Evolutionary conservation across 2,329 filamentous ascomycete genomes (phyloP).

Genomic region (Fonsecaea monophora): DNA sequence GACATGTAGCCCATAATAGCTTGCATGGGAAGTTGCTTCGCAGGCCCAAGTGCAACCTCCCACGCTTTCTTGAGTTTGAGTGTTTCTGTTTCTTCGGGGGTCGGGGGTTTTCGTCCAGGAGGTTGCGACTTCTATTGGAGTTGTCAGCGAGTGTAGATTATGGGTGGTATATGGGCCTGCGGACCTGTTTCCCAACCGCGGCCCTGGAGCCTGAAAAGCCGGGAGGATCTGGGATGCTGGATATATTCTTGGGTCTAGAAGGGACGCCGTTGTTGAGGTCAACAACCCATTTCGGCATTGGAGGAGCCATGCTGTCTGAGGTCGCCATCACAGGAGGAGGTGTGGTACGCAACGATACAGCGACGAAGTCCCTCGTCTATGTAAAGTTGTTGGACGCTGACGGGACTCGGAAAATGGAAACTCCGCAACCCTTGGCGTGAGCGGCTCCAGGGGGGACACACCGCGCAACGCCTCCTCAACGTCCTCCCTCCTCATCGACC

Average conservation of each 20-base stretch:
- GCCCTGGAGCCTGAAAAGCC: constrained; percentile 70
- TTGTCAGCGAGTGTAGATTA: constrained; percentile 11
- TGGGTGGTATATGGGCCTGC: constrained; percentile 12
- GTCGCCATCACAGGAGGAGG: not conserved
- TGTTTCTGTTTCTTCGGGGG: constrained; percentile 81
- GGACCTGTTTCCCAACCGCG: constrained; percentile 63
- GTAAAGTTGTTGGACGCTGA: not conserved
- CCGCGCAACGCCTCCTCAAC: not conserved
- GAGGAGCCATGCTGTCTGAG: constrained; percentile 44
- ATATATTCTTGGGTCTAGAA: constrained; percentile 67
- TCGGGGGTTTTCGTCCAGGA: constrained; percentile 35
- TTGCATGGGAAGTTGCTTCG: constrained; percentile 96
- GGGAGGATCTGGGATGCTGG: constrained; percentile 80
- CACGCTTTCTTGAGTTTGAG: constrained; percentile 98
- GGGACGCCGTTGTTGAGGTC: constrained; percentile 76
- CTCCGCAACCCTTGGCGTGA: constrained; percentile 16
- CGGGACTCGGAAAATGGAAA: constrained; percentile 17
- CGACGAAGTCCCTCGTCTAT: no score
- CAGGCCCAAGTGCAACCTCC: constrained; percentile 92
- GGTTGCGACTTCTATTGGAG: constrained; percentile 42
- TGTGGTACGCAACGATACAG: constrained; percentile 16
- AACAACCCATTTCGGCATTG: constrained; percentile 79
- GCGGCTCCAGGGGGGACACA: constrained; percentile 1
- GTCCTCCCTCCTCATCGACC: not conserved
- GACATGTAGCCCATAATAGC: constrained; percentile 99